These are phyloP conservation scores for Kockovaella imperatae DNA, from an alignment of 768 basidiomycete genomes.

Conservation along the genomic window DNA sequence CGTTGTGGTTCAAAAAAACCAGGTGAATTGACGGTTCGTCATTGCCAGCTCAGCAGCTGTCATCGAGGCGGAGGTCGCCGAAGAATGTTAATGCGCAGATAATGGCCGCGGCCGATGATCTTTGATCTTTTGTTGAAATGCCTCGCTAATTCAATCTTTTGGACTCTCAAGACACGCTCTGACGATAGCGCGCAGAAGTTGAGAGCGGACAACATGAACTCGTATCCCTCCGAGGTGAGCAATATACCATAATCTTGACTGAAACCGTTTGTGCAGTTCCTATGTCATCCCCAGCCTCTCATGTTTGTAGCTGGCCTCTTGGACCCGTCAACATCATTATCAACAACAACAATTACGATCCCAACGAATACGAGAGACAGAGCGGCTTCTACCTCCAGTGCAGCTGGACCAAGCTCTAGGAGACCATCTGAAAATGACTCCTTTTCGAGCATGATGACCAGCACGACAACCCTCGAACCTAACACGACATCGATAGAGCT, in stretches of 20 bases:
- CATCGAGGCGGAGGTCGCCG: too few relatives aligned
- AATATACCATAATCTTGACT: neutral
- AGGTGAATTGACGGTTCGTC: too few relatives aligned
- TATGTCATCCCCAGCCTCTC: slow-evolving; percentile 80
- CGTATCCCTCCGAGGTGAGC: slow-evolving; percentile 63
- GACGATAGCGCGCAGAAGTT: too few relatives aligned
- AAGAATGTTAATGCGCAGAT: too few relatives aligned
- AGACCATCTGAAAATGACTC: slow-evolving; percentile 6
- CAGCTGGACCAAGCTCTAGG: slow-evolving; percentile 8
- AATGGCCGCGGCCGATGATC: too few relatives aligned
- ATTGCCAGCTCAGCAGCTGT: too few relatives aligned
- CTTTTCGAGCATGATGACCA: slow-evolving; percentile 6
- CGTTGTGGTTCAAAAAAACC: too few relatives aligned
- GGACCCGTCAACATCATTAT: slow-evolving; percentile 3
- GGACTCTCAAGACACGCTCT: too few relatives aligned
- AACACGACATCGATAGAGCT: neutral
- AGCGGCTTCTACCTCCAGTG: slow-evolving; percentile 2
- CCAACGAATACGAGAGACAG: slow-evolving; percentile 8
- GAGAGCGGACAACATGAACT: too few relatives aligned
- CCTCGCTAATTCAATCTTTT: too few relatives aligned
- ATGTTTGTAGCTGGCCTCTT: slow-evolving; percentile 91
- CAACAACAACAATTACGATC: slow-evolving; percentile 13
- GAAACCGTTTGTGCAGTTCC: slow-evolving; percentile 49
- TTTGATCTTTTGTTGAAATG: too few relatives aligned
- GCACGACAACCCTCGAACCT: neutral